Conservation (phyloP, 1,284 basidiomycete genomes). For the Sporisorium iseilematis-ciliati region DNA sequence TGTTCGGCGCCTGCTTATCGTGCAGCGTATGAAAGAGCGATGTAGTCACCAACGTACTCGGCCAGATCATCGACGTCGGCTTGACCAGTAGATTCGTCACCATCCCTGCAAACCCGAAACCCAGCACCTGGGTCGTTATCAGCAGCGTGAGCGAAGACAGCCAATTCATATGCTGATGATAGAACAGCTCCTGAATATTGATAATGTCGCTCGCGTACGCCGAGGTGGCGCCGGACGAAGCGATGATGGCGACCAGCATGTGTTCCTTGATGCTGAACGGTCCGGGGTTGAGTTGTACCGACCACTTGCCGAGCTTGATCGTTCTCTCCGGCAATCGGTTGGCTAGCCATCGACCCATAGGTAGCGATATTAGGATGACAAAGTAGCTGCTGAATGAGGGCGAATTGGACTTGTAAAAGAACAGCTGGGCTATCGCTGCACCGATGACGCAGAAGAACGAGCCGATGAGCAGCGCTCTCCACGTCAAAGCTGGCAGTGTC, state of each 20-base stretch:
- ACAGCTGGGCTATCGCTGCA: conserved; percentile 69
- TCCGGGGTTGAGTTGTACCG: conserved; percentile 72
- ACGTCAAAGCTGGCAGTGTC: conserved; percentile 72
- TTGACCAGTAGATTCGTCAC: conserved; percentile 67
- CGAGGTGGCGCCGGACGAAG: conserved; percentile 71
- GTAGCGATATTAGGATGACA: conserved; percentile 73
- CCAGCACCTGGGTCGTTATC: conserved; percentile 67
- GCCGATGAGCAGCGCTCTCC: conserved; percentile 73
- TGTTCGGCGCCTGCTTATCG: conserved; percentile 68
- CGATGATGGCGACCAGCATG: conserved; percentile 71
- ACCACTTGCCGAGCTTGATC: conserved; percentile 60
- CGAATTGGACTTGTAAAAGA: conserved; percentile 68
- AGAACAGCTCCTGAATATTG: conserved; percentile 69
- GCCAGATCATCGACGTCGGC: conserved; percentile 71
- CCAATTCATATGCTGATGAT: conserved; percentile 65
- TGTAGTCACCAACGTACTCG: conserved; percentile 72
- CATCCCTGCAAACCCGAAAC: conserved; percentile 68
- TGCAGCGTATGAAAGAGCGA: conserved; percentile 74
- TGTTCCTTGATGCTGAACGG: conserved; percentile 72
- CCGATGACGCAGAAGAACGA: conserved; percentile 73
- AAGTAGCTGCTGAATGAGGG: conserved; percentile 74
- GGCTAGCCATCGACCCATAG: conserved; percentile 71
- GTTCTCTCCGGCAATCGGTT: conserved; percentile 63
- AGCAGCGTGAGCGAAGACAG: conserved; percentile 63
- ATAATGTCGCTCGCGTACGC: conserved; percentile 69